Evolutionary conservation across 768 basidiomycete species (phyloP), one percentile per base, ranked within the genome.

Genomic region (Lactarius vividus): DNA sequence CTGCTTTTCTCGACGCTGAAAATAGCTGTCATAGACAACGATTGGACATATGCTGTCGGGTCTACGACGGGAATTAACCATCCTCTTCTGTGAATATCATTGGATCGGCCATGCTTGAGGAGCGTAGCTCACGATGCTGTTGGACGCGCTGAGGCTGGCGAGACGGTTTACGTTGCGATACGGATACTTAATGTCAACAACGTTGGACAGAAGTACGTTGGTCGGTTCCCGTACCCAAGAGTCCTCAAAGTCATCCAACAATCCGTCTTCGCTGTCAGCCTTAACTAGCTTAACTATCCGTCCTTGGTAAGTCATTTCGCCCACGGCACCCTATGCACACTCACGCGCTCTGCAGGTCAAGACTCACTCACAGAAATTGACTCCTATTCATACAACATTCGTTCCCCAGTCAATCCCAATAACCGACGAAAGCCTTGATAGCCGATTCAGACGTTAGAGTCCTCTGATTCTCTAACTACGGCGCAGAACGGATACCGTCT

Each of bases 401-500:
- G 91, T 26, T 84, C 85, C 0, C 87, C 87, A 2, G 72, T 81
- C 63, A 86, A 84, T 65, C 83, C 86, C 7, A 79, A 83, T 46
- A 97, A 97, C 87, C 74, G 96, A 98, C 79, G 97, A 97, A 75
- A 23, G 72, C 70, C 9, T 79, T 94, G 49, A 83, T 91, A 40
- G 78, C 84, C 35, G 84, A 96, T 75, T 96, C 94, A 11, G 94
- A 98, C 70, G 85, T 87, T 62, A 88, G 86, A 63, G 87, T 91
- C 61, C 78, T 95, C 37, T 91, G 89, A 84, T 96, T 93, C 73
- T 79, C 82, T 42, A 85, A 86, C 37, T 96, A 88, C 74, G 94
- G 95, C 6, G 81, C 86, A 1, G 88, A 92, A 44, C 96, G 94
- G 91, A 95, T 97, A 71, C 89, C 89, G 75, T 79, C 76, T 61